Base-by-base conservation (phyloP, 352 stramenopile species). In the Pythium oligandrum region DNA sequence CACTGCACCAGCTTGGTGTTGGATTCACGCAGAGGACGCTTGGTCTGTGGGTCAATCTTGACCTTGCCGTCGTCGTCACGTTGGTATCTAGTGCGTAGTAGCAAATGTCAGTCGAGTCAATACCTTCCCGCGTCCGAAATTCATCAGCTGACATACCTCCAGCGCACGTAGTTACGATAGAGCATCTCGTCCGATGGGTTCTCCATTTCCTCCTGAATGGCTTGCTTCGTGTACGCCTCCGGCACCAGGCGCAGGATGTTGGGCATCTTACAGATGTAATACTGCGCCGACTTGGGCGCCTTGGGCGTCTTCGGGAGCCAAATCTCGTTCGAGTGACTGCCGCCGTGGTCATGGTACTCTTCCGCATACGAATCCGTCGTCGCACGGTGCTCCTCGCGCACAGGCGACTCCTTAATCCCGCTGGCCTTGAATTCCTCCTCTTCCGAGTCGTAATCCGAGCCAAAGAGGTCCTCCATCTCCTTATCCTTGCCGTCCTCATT, bases 401-500 rank as follows among this genome's bases (percentile, higher is more conserved):
- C 75, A 9, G 80, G 79, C 34, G 80, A 90, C 59, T 94, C 83
- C 66, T 92, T 92, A 42, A 94, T 73, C 51, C 81, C 83, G 40
- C 83, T 93, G 51, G 83, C 83, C 61, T 94, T 92, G 69, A 94
- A 92, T 53, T 94, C 83, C 48, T 94, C 83, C 57, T 93, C 83
- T 49, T 90, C 83, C 53, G 83, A 94, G 64, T 94, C 83, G 61
- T 94, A 94, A 57, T 94, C 83, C 39, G 83, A 94, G 48, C 83
- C 83, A 53, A 94, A 94, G 26, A 94, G 71, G n/a, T 94, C 83
- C 51, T 88, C 77, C 81, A 94, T 94, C 64, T 93, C 83, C 44
- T 88, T 83, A 50, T 87, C 58, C 3, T 60, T 51, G 40, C 55
- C 67, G 4, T 70, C 68, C n/a, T 80, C 64, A 6, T 59, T 60